Conservation (phyloP, 768 basidiomycete genomes). For the Leccinum variicolor region DNA sequence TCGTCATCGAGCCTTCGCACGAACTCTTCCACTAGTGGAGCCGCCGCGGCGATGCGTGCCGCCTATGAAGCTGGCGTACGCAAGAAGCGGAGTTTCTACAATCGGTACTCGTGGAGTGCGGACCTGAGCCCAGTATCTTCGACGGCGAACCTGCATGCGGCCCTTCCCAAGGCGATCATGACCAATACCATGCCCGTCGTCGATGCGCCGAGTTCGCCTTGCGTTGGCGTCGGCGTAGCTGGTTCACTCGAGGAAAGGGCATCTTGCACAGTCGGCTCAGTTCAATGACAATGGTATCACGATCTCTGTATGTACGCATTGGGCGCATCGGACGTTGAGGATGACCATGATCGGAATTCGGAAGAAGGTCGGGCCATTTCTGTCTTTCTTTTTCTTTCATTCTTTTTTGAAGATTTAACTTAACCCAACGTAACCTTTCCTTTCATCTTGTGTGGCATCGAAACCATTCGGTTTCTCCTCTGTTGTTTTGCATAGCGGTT, state of each 20-base stretch:
- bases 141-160: constrained; percentile 11
- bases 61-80: constrained; percentile 31
- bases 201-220: constrained; percentile 4
- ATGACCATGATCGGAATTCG: background rate
- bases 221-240: constrained; percentile 6
- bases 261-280: constrained; percentile 6
- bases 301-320: background rate
- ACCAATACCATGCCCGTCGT: constrained; percentile 4
- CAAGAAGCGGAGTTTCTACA: constrained; percentile 33
- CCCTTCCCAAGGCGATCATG: constrained; percentile 20
- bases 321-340: background rate
- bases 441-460: constrained; percentile 6
- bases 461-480: constrained; percentile 1
- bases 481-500: constrained; percentile 29
- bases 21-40: constrained; percentile 15
- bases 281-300: constrained; percentile 12
- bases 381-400: background rate
- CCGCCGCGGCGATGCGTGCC: constrained; percentile 28
- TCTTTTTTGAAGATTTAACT: constrained; percentile 3
- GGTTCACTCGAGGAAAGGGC: background rate
- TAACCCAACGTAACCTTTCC: constrained; percentile 3
- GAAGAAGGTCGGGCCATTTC: background rate
- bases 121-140: constrained; percentile 26
- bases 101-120: constrained; percentile 28
- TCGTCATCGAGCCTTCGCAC: constrained; percentile 30